Base-by-base conservation (phyloP, 1,284 basidiomycete genomes). In the Trametes polyzona region DNA sequence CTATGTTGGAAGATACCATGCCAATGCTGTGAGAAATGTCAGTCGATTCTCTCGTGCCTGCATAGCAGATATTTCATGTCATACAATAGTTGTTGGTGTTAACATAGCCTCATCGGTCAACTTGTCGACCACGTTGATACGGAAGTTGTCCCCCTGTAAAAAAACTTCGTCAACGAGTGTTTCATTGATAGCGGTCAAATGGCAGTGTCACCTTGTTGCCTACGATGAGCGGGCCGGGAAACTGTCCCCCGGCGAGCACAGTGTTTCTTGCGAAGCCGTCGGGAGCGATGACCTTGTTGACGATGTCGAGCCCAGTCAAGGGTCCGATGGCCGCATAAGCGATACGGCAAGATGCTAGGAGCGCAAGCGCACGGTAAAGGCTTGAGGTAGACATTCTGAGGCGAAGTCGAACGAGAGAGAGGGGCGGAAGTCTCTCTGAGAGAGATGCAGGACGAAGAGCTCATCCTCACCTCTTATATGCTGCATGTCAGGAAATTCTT, bases 21-120 rank as follows among this genome's bases (percentile, higher is more conserved):
- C 73, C 74, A 74, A 49, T 75, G 74, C 72, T 73, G 70, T 63
- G n/a, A n/a, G n/a, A 16, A 58, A 63, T 43, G 66, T 63, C 6
- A 47, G 27, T 19, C 8, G 49, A 21, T n/a, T 24, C n/a, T n/a
- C n/a, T n/a, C n/a, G 10, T 14, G 9, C 11, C 24, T 3, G 24
- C 1, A 19, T 3, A 21, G 14, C 9, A 16, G 21, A 6, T 10
- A n/a, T n/a, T n/a, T 4, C 10, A 11, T 24, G 21, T 16, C 71
- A 52, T 41, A 72, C 74, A 41, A 76, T 71, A 17, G 70, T 67
- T 14, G 74, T 74, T 10, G 63, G 59, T 37, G 68, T 66, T 8
- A 67, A 57, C 73, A 76, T 75, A 2, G 61, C 66, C 9, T 64
- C 52, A 57, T 76, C 69, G 1, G 64, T 68, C 27, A 76, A 60